Evolutionary conservation across 169 alveolate species (phyloP).

Genomic region (Plasmodium malariae): DNA sequence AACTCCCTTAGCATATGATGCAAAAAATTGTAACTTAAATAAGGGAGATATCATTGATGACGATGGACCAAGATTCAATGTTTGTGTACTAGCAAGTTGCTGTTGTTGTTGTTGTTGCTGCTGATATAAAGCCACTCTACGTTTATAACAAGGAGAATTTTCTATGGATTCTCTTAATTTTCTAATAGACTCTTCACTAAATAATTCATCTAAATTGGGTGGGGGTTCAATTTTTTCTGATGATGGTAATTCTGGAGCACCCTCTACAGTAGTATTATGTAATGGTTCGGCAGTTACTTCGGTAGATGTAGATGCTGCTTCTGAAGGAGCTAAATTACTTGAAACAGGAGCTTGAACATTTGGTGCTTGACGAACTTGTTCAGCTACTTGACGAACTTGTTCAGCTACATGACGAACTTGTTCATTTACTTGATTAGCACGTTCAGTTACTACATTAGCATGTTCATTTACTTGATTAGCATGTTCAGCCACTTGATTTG

Average conservation of each 20-base stretch:
- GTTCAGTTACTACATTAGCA: background rate
- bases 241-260: background rate
- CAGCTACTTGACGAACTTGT: no score
- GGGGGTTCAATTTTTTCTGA: conserved; percentile 3
- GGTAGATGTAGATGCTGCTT: background rate
- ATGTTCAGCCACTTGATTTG: background rate
- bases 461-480: background rate
- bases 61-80: conserved; percentile 38
- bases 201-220: conserved; percentile 32
- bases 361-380: no score
- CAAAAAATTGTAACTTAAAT: conserved; percentile 34
- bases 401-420: no score
- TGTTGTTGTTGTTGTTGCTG: no score
- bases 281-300: background rate
- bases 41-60: conserved; percentile 27
- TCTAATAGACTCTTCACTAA: conserved; percentile 33
- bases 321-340: no score
- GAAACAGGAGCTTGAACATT: no score
- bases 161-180: conserved; percentile 20
- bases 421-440: background rate
- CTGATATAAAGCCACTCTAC: conserved; percentile 6
- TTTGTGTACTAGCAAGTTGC: no score
- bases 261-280: background rate
- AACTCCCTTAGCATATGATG: conserved; percentile 13
- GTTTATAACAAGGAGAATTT: conserved; percentile 24